Evolutionary conservation across 331 rosid genomes (phyloP).

Genomic region (Acacia pycnantha): DNA sequence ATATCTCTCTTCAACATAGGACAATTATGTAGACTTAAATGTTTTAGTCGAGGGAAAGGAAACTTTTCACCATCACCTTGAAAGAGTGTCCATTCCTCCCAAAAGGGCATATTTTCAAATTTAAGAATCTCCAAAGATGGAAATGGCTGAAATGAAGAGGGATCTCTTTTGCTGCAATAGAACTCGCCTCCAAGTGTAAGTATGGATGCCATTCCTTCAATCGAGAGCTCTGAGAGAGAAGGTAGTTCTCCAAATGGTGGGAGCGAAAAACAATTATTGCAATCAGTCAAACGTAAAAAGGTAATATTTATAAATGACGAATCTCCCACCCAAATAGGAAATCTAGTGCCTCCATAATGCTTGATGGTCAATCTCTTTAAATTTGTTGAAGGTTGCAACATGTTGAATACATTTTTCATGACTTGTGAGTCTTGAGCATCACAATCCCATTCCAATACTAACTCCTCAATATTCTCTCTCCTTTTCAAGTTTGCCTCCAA

Average conservation of each 20-base stretch:
- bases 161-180: neutral
- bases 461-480: no score
- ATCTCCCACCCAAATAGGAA: conserved; percentile 18
- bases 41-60: no score
- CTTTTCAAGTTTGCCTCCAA: no score
- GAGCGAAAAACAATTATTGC: conserved; percentile 24
- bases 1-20: conserved; percentile 4
- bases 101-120: conserved; percentile 16
- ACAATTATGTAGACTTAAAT: no score
- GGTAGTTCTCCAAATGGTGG: conserved; percentile 47
- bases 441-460: no score
- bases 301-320: neutral
- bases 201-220: conserved; percentile 6
- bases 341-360: conserved; percentile 21
- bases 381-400: neutral
- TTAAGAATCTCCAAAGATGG: neutral
- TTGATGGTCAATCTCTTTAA: neutral
- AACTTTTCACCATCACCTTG: no score
- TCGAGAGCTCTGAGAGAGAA: conserved; percentile 18
- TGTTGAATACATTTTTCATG: neutral
- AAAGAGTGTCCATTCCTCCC: no score
- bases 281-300: conserved; percentile 8
- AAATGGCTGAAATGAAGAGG: conserved; percentile 35
- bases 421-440: no score
- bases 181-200: conserved; percentile 28